Conservation (phyloP, 1,284 basidiomycete species). For the Trichosporon inkin region DNA sequence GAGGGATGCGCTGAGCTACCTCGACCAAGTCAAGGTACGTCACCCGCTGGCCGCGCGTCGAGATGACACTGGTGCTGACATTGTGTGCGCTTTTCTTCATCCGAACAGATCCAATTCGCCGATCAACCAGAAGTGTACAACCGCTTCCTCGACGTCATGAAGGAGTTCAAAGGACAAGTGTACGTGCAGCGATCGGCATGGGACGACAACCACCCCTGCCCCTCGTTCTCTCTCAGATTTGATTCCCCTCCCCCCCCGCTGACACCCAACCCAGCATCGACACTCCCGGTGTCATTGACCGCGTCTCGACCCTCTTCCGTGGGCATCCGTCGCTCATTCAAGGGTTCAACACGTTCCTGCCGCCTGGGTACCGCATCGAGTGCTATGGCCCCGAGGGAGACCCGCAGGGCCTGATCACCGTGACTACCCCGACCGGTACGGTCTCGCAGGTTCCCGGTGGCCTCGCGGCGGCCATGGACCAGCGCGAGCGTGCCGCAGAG, state of each 20-base stretch:
- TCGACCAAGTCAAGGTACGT: constrained; percentile 84
- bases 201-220: background rate
- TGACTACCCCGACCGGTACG: constrained; percentile 87
- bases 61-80: background rate
- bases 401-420: constrained; percentile 79
- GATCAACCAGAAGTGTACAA: constrained; percentile 96
- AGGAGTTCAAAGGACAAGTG: constrained; percentile 95
- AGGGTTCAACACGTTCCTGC: constrained; percentile 98
- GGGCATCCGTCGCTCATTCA: constrained; percentile 91
- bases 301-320: constrained; percentile 91
- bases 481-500: constrained; percentile 28
- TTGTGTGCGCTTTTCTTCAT: constrained; percentile 3
- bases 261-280: constrained; percentile 69
- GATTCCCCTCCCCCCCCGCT: background rate
- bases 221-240: background rate
- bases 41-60: background rate
- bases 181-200: constrained; percentile 54
- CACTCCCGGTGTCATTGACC: constrained; percentile 96
- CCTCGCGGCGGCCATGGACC: constrained; percentile 43
- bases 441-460: constrained; percentile 58
- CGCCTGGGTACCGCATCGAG: constrained; percentile 94
- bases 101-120: constrained; percentile 65
- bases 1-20: constrained; percentile 88
- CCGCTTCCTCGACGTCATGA: constrained; percentile 97
- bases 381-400: constrained; percentile 55